These are phyloP conservation scores for Starmerella vitae DNA, from an alignment of 805 yeast species.

Conservation along the genomic window DNA sequence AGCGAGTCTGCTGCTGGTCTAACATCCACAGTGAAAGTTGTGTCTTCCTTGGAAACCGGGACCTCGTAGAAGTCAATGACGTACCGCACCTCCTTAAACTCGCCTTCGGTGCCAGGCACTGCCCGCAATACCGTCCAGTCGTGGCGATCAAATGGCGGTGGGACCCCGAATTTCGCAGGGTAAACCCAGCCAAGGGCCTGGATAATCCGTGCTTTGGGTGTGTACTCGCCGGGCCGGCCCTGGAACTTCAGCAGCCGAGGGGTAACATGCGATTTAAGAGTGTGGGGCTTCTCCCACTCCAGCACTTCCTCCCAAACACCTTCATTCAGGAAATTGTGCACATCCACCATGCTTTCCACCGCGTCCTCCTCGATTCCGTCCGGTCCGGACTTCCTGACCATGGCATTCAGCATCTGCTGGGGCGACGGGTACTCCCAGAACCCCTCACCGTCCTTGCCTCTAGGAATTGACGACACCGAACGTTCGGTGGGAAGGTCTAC, in stretches of 20 bases:
- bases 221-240: slow-evolving; percentile 77
- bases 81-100: slow-evolving; percentile 67
- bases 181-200: slow-evolving; percentile 51
- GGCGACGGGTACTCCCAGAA: slow-evolving; percentile 99
- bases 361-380: slow-evolving; percentile 79
- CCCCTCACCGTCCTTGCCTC: slow-evolving; percentile 57
- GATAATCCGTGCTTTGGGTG: slow-evolving; percentile 72
- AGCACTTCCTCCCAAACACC: slow-evolving; percentile 95
- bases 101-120: slow-evolving; percentile 21
- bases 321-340: slow-evolving; percentile 90
- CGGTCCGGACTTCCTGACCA: slow-evolving; percentile 79
- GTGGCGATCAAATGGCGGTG: slow-evolving; percentile 94
- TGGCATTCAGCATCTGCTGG: slow-evolving; percentile 97
- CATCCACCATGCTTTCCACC: slow-evolving; percentile 91
- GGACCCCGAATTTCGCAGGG: slow-evolving; percentile 58
- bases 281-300: slow-evolving; percentile 75
- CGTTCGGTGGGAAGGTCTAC: slow-evolving; percentile 69
- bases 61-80: slow-evolving; percentile 95
- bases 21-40: slow-evolving; percentile 83
- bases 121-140: slow-evolving; percentile 89
- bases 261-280: slow-evolving; percentile 37
- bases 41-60: slow-evolving; percentile 59
- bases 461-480: slow-evolving; percentile 73
- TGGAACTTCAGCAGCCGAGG: slow-evolving; percentile 79
- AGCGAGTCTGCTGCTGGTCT: slow-evolving; percentile 81